A percentile compares a stretch with the other conserved stretches of the same genome.
Conservation (phyloP, 1,139 yeast species). For the Pichia sp. region DNA sequence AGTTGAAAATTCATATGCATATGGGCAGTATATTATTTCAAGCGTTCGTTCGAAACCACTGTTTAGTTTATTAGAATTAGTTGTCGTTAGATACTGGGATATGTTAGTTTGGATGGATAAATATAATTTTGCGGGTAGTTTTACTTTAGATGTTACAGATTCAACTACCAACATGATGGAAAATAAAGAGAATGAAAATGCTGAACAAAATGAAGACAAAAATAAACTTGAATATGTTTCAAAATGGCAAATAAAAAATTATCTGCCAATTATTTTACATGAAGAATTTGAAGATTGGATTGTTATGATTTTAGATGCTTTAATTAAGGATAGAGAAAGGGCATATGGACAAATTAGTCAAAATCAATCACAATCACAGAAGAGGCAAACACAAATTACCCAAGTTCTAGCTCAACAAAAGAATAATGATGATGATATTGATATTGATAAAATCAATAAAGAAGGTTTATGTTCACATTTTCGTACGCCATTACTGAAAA, state of each 20-base stretch:
- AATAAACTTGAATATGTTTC: constrained; percentile 49
- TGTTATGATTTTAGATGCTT: constrained; percentile 64
- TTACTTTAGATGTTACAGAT: constrained; percentile 50
- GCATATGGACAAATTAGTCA: constrained; percentile 27
- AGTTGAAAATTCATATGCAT: constrained; percentile 87
- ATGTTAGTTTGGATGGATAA: constrained; percentile 91
- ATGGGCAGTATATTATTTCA: constrained; percentile 80
- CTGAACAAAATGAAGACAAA: neutral
- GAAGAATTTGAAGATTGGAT: constrained; percentile 88
- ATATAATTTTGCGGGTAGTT: constrained; percentile 79
- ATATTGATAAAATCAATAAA: constrained; percentile 28
- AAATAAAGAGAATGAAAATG: constrained; percentile 41
- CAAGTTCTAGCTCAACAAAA: constrained; percentile 44
- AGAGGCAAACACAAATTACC: constrained; percentile 61
- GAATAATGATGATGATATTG: constrained; percentile 32
- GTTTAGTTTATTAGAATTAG: constrained; percentile 74
- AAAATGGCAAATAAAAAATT: constrained; percentile 76
- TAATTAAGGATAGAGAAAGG: constrained; percentile 52
- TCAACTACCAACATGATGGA: constrained; percentile 1
- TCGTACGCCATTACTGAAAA: constrained; percentile 56
- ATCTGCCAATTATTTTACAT: constrained; percentile 68
- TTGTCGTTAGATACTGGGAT: constrained; percentile 83
- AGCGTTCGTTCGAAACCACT: constrained; percentile 76
- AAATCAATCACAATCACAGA: constrained; percentile 35
- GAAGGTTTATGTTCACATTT: constrained; percentile 45